A percentile compares a stretch with the other conserved stretches of the same genome.
Conservation (phyloP, 176 grass and related monocot genomes). For the Ensete glaucum region DNA sequence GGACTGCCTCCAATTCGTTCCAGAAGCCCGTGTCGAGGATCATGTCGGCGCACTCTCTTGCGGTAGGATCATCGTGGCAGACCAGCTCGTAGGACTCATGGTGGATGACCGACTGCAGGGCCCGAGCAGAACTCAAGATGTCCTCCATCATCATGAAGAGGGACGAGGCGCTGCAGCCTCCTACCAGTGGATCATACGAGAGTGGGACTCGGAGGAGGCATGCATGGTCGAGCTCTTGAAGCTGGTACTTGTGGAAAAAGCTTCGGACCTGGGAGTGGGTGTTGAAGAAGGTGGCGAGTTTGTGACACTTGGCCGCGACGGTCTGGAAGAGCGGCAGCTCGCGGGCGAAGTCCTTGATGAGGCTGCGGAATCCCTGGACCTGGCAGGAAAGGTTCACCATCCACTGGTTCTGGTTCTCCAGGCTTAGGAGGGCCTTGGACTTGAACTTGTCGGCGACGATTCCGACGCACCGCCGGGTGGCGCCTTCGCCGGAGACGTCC, state of each 20-base stretch:
- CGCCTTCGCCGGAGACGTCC: slow-evolving; percentile 25
- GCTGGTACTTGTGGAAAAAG: slow-evolving; percentile 54
- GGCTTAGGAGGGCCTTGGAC: slow-evolving; percentile 45
- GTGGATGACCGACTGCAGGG: slow-evolving; percentile 42
- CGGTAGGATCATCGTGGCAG: slow-evolving; percentile 51
- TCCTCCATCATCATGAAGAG: slow-evolving; percentile 62
- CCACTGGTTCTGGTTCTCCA: slow-evolving; percentile 70
- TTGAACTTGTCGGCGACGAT: slow-evolving; percentile 70
- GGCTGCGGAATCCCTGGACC: slow-evolving; percentile 29
- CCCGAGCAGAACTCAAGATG: slow-evolving; percentile 40
- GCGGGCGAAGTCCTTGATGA: slow-evolving; percentile 48
- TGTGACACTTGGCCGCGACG: slow-evolving; percentile 45
- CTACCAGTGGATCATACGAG: background rate
- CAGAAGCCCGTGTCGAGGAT: slow-evolving; percentile 56
- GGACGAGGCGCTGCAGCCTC: background rate
- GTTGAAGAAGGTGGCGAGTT: slow-evolving; percentile 76
- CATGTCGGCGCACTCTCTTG: slow-evolving; percentile 49
- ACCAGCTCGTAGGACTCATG: slow-evolving; percentile 62
- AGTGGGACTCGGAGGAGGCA: background rate
- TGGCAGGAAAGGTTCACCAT: slow-evolving; percentile 87
- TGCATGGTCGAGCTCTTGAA: slow-evolving; percentile 54
- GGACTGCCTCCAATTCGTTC: slow-evolving; percentile 48
- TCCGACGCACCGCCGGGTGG: slow-evolving; percentile 51
- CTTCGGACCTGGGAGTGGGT: slow-evolving; percentile 29
- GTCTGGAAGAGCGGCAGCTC: slow-evolving; percentile 58